A percentile compares a stretch with the other conserved stretches of the same genome.
Evolutionary conservation across 2,329 filamentous ascomycete genomes (phyloP).

Genomic region (Hypoxylon sp.): DNA sequence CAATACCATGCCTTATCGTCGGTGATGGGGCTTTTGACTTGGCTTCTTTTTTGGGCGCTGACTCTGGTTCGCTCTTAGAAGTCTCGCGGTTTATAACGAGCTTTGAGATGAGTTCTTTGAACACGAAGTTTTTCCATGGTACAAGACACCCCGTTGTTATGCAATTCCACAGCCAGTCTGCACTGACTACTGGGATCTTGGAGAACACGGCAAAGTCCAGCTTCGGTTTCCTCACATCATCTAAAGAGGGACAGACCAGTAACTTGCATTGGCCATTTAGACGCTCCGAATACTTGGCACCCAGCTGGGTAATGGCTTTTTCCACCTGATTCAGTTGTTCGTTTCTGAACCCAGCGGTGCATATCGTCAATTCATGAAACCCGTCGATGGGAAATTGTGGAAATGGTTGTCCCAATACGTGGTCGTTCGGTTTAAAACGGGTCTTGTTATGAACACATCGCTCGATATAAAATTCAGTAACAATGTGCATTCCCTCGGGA

Average conservation of each 20-base stretch:
- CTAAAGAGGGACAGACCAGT: constrained; percentile 77
- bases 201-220: constrained; percentile 81
- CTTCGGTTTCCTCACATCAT: constrained; percentile 78
- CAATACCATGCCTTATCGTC: constrained; percentile 54
- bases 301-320: constrained; percentile 81
- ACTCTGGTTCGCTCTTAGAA: constrained; percentile 45
- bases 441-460: constrained; percentile 84
- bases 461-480: constrained; percentile 96
- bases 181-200: constrained; percentile 83
- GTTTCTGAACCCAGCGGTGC: constrained; percentile 85
- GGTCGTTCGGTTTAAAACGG: constrained; percentile 76
- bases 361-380: constrained; percentile 79
- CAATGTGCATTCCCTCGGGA: constrained; percentile 63
- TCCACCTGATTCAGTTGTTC: constrained; percentile 89
- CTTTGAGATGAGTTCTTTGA: constrained; percentile 61
- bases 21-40: constrained; percentile 37
- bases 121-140: constrained; percentile 64
- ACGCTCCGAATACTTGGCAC: constrained; percentile 84
- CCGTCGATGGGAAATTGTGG: constrained; percentile 77
- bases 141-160: constrained; percentile 70
- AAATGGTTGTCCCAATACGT: constrained; percentile 85
- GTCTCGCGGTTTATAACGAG: constrained; percentile 29
- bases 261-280: constrained; percentile 81
- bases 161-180: constrained; percentile 88
- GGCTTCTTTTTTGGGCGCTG: constrained; percentile 34